These are phyloP conservation scores for Ogataea naganishii DNA, from an alignment of 805 yeast genomes.

Conservation along the genomic window DNA sequence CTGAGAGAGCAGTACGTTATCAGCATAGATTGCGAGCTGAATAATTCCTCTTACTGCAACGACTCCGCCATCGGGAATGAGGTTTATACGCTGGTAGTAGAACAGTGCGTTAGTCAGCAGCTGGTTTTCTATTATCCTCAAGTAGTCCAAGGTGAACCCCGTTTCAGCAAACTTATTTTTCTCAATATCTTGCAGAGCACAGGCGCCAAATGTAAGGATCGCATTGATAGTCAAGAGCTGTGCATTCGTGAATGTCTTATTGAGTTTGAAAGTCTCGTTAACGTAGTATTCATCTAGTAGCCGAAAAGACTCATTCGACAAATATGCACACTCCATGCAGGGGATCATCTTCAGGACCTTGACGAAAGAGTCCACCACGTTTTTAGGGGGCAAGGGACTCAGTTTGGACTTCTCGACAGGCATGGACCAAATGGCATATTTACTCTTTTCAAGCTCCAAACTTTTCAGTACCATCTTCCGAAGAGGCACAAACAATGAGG, in stretches of 20 bases:
- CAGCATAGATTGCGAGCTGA: conserved; percentile 33
- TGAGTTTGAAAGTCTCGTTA: background rate
- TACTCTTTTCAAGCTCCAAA: conserved; percentile 10
- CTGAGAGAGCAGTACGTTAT: conserved; percentile 25
- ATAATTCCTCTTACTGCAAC: conserved; percentile 44
- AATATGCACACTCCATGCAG: background rate
- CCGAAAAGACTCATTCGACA: conserved; percentile 5
- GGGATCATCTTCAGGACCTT: conserved; percentile 4
- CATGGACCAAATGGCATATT: conserved; percentile 24
- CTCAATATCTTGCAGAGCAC: conserved; percentile 6
- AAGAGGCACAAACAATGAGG: conserved; percentile 14
- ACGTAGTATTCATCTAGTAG: conserved; percentile 5
- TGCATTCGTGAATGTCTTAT: conserved; percentile 17
- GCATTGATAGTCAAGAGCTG: conserved; percentile 25
- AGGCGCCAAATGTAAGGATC: conserved; percentile 14
- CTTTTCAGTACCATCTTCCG: conserved; percentile 13
- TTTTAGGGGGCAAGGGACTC: conserved; percentile 23
- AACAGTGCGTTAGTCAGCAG: conserved; percentile 33
- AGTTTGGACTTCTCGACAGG: conserved; percentile 20
- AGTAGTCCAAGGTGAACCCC: conserved; percentile 9
- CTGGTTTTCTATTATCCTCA: conserved; percentile 19
- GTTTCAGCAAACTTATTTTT: conserved; percentile 2
- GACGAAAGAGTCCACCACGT: conserved; percentile 11
- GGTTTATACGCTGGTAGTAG: conserved; percentile 43
- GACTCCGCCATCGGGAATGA: conserved; percentile 43